Evolutionary conservation across 225 moss, liverwort and hornwort genomes (phyloP).

Genomic region (Marchantia paleacea): DNA sequence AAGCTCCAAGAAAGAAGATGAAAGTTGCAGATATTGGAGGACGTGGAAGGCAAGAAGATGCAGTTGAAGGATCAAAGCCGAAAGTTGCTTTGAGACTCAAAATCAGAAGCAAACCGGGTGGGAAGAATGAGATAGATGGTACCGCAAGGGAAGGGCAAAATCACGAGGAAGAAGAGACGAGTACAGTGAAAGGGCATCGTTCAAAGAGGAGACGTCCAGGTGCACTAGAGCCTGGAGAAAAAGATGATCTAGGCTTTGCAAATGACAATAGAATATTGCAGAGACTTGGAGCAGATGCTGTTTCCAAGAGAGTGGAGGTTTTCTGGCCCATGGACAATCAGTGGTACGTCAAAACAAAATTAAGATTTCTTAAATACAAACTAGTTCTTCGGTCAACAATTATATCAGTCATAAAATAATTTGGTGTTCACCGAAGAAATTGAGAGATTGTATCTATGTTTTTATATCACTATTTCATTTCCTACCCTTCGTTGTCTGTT

Average conservation of each 20-base stretch:
- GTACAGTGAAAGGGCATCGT: conserved; percentile 34
- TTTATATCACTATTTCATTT: too few relatives aligned
- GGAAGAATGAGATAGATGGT: conserved; percentile 26
- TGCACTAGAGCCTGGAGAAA: conserved; percentile 32
- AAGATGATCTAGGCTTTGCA: conserved; percentile 29
- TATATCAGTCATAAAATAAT: too few relatives aligned
- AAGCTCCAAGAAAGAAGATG: conserved; percentile 44
- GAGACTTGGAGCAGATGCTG: conserved; percentile 51
- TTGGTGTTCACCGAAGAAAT: too few relatives aligned
- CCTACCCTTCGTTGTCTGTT: neutral
- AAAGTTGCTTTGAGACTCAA: conserved; percentile 42
- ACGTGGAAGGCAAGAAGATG: conserved; percentile 9
- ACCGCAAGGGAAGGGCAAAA: conserved; percentile 17
- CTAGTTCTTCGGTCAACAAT: too few relatives aligned
- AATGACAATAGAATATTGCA: conserved; percentile 59
- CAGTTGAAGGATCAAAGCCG: conserved; percentile 19
- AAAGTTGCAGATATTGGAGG: conserved; percentile 52
- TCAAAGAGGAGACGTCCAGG: conserved; percentile 48
- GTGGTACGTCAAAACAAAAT: conserved; percentile 30
- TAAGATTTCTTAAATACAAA: too few relatives aligned
- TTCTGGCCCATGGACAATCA: conserved; percentile 63
- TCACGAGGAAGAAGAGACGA: conserved; percentile 32
- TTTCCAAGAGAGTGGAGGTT: conserved; percentile 56
- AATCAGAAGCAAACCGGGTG: conserved; percentile 44
- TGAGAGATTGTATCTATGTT: too few relatives aligned